Evolutionary conservation across 805 yeast species (phyloP).

Genomic region (Sugiyamaella qingdaonensis): DNA sequence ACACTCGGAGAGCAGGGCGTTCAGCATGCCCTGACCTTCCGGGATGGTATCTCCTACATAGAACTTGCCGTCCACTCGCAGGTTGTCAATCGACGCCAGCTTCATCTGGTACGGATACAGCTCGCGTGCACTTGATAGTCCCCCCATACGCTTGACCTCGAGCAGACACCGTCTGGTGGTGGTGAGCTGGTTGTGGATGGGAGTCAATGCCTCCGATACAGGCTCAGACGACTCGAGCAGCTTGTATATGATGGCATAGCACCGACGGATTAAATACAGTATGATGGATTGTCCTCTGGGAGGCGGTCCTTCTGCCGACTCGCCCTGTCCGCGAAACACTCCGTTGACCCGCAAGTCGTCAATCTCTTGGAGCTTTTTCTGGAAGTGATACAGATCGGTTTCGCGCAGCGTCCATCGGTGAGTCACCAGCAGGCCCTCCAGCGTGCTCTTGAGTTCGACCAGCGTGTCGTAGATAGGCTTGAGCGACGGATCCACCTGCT

Average conservation of each 20-base stretch:
- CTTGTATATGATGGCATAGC: conserved; percentile 87
- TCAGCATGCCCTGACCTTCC: conserved; percentile 96
- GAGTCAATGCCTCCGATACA: conserved; percentile 88
- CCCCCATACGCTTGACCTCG: conserved; percentile 90
- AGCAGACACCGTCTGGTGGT: conserved; percentile 87
- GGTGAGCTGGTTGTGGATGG: conserved; percentile 86
- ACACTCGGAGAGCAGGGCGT: conserved; percentile 86
- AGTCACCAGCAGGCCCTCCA: conserved; percentile 82
- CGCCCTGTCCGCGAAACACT: conserved; percentile 38
- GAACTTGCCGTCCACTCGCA: conserved; percentile 88
- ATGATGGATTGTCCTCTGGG: conserved; percentile 38
- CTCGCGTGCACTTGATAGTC: conserved; percentile 81
- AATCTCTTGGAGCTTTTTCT: conserved; percentile 64
- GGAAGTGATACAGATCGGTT: conserved; percentile 85
- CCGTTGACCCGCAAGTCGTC: conserved; percentile 69
- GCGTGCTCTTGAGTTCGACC: conserved; percentile 59
- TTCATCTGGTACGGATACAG: conserved; percentile 95
- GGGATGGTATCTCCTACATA: conserved; percentile 85
- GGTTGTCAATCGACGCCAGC: conserved; percentile 80
- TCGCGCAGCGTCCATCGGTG: conserved; percentile 97
- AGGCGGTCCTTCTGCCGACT: conserved; percentile 17
- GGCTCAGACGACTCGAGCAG: conserved; percentile 91
- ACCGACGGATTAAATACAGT: conserved; percentile 80
- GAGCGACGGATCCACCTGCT: conserved; percentile 44
- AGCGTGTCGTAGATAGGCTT: conserved; percentile 60